These are phyloP conservation scores for Neofusicoccum kwambonambiense DNA, from an alignment of 2,329 filamentous ascomycete species.

Conservation along the genomic window DNA sequence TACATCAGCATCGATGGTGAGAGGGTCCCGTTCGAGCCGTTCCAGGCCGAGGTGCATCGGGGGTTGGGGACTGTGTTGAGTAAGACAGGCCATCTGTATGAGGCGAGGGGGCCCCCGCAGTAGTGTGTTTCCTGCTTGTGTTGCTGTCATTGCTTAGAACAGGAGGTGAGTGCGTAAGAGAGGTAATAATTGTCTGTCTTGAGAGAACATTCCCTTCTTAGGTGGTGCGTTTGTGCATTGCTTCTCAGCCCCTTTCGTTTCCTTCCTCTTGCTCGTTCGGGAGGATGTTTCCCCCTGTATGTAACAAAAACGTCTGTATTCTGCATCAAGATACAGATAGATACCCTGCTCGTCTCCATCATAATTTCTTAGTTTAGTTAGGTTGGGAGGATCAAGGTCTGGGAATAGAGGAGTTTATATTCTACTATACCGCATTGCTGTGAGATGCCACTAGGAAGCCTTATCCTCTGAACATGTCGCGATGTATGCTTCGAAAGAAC, in stretches of 20 bases:
- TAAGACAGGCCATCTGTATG: conserved; percentile 69
- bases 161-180: too few relatives aligned
- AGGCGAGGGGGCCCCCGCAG: conserved; percentile 44
- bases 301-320: background rate
- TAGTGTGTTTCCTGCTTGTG: background rate
- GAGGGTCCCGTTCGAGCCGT: conserved; percentile 78
- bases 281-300: background rate
- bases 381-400: background rate
- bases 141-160: background rate
- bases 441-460: too few relatives aligned
- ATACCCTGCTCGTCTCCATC: background rate
- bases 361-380: background rate
- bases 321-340: conserved; percentile 6
- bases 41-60: conserved; percentile 85
- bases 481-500: background rate
- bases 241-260: background rate
- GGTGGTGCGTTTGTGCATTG: too few relatives aligned
- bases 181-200: background rate
- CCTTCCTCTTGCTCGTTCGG: background rate
- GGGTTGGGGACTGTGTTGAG: conserved; percentile 83
- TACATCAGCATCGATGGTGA: conserved; percentile 96
- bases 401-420: background rate
- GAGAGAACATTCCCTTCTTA: background rate
- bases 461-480: background rate
- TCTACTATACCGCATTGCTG: background rate